These are phyloP conservation scores for Cryphonectria parasitica DNA, from an alignment of 2,329 filamentous ascomycete genomes.

Conservation along the genomic window DNA sequence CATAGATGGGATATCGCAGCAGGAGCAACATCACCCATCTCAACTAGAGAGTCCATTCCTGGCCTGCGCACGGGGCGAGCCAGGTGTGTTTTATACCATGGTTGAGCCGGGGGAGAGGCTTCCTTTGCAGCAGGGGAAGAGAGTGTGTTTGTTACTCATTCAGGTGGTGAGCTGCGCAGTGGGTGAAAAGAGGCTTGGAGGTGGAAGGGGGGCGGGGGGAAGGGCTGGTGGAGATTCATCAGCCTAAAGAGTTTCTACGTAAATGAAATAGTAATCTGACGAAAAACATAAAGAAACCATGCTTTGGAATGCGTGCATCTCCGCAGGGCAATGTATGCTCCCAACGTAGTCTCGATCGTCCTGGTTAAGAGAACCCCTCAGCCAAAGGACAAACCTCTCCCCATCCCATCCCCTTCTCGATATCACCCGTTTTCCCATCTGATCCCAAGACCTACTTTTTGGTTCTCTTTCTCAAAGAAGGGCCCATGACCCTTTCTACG, in stretches of 20 bases:
- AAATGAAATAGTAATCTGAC: conserved; percentile 28
- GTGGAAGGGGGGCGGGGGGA: no score
- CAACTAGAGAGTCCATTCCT: neutral
- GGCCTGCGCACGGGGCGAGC: neutral
- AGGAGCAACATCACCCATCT: neutral
- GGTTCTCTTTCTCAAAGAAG: no score
- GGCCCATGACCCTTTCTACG: no score
- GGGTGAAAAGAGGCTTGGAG: neutral
- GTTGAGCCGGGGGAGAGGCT: neutral
- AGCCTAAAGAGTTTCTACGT: conserved; percentile 11
- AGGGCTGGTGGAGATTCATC: neutral
- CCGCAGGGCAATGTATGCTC: neutral
- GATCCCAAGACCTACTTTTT: neutral
- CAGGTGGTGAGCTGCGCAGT: neutral
- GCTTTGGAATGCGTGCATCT: neutral
- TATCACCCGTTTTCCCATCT: neutral
- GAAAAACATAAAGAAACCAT: neutral
- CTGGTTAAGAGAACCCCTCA: neutral
- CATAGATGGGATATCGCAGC: neutral
- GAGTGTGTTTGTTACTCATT: neutral
- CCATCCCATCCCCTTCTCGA: no score
- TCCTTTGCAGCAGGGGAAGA: neutral
- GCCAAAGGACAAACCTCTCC: neutral
- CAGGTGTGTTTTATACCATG: conserved; percentile 7
- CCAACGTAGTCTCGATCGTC: neutral